Evolutionary conservation across 2,329 filamentous ascomycete species (phyloP).

Genomic region (Xylariales sp.): DNA sequence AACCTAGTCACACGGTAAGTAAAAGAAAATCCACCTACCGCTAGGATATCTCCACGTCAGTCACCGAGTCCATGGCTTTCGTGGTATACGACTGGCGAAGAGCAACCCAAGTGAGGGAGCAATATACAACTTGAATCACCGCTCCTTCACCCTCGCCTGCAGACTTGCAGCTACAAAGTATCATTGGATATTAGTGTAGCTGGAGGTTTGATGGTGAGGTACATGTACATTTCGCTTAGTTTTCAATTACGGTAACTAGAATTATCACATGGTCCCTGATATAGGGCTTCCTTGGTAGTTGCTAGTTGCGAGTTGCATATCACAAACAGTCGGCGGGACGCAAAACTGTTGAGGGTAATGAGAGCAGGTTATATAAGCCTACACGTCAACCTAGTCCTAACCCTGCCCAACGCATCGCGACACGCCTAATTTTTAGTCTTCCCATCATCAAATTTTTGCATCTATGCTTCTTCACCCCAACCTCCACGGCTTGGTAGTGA

Average conservation of each 20-base stretch:
- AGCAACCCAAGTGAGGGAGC: constrained; percentile 66
- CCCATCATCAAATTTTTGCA: constrained; percentile 28
- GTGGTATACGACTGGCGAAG: constrained; percentile 96
- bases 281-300: background rate
- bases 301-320: background rate
- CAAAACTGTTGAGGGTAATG: background rate
- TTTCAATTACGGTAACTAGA: background rate
- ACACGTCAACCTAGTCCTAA: constrained; percentile 33
- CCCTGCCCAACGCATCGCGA: constrained; percentile 27
- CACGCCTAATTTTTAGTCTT: constrained; percentile 26
- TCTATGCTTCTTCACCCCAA: constrained; percentile 18
- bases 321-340: background rate
- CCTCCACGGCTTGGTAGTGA: constrained; percentile 7
- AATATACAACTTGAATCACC: constrained; percentile 59
- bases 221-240: constrained; percentile 61
- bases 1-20: constrained; percentile 29
- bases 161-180: constrained; percentile 76
- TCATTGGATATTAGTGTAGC: constrained; percentile 66
- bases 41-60: constrained; percentile 91
- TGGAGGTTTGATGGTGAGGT: constrained; percentile 87
- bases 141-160: constrained; percentile 75
- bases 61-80: constrained; percentile 77
- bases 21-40: constrained; percentile 56
- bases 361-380: constrained; percentile 25
- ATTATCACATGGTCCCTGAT: background rate